Base-by-base conservation (phyloP, 2,329 filamentous ascomycete genomes). In the Shiraia sp. region DNA sequence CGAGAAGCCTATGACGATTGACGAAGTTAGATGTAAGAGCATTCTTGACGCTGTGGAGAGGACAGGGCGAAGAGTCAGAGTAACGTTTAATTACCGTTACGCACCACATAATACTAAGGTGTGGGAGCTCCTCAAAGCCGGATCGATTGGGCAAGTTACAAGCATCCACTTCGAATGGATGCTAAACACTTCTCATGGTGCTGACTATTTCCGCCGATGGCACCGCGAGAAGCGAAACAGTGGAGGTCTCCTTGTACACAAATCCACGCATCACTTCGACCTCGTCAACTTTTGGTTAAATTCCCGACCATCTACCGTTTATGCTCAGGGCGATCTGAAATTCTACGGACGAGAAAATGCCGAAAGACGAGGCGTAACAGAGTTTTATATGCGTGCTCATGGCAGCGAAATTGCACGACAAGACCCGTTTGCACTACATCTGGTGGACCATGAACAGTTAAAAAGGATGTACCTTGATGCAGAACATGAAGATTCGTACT, bases 1-100 rank as follows among this genome's bases (percentile, higher is more conserved):
- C 0, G 81, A 84, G 55, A 85, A 85, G 61, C 81, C 81, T 4
- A 83, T 84, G 81, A 84, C 81, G 1, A 79, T 83, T 51, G 80
- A 84, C 53, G 77, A 72, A 0, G 70, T 74, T 2, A 74, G 79
- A 2, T 82, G 79, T 62, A 70, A 65, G 6, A 70, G 74, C 35
- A 83, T 84, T 43, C 74, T 82, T 48, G 71, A 74, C 47, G 76
- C 79, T 10, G 79, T 80, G 12, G 72, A 77, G 36, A 68, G 73
- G 13, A 80, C 77, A 0, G 70, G 71, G 2, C 63, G 66, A 10
- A 71, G 73, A 27, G 72, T 83, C 3, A 74, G 81, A 12, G 80
- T 84, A 1, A 79, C 78, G 0, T 84, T 84, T 72, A 84, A 85
- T 66, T 84, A 84, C 65, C 77, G 81, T 15, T 84, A 83, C 55